A percentile compares a stretch with the other conserved stretches of the same genome.
phyloP scores from a whole-genome alignment of 2,329 filamentous ascomycete genomes.

The Aspergillus tubingensis region DNA sequence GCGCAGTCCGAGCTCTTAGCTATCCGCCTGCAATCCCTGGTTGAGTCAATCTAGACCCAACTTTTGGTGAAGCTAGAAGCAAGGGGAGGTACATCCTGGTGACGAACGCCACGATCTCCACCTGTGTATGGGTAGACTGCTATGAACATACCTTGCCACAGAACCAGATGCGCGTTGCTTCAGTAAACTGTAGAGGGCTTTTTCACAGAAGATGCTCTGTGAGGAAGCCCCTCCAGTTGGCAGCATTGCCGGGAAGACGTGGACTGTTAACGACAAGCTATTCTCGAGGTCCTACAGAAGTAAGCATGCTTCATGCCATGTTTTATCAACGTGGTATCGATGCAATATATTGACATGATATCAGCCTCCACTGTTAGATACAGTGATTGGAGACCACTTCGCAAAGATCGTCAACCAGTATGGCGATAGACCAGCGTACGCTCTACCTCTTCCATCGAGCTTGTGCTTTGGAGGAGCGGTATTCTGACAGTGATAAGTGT shows the following conservation, averaged over 20 bases:
- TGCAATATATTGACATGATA: background rate
- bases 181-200: background rate
- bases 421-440: slow-evolving; percentile 56
- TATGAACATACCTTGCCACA: background rate
- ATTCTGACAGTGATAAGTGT: slow-evolving; percentile 44
- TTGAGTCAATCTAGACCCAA: background rate
- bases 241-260: slow-evolving; percentile 12
- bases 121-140: background rate
- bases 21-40: background rate
- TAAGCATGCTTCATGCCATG: slow-evolving; percentile 13
- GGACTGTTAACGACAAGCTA: slow-evolving; percentile 32
- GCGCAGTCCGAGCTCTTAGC: background rate
- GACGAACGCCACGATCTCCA: background rate
- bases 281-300: slow-evolving; percentile 33
- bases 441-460: background rate
- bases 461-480: background rate
- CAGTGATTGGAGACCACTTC: slow-evolving; percentile 52
- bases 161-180: background rate
- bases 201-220: background rate
- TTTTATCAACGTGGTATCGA: background rate
- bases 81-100: background rate
- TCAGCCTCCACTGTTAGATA: slow-evolving; percentile 50
- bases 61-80: background rate
- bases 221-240: background rate
- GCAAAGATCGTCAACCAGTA: slow-evolving; percentile 43